phyloP scores from a whole-genome alignment of 805 yeast species.

The Lachancea nothofagi region DNA sequence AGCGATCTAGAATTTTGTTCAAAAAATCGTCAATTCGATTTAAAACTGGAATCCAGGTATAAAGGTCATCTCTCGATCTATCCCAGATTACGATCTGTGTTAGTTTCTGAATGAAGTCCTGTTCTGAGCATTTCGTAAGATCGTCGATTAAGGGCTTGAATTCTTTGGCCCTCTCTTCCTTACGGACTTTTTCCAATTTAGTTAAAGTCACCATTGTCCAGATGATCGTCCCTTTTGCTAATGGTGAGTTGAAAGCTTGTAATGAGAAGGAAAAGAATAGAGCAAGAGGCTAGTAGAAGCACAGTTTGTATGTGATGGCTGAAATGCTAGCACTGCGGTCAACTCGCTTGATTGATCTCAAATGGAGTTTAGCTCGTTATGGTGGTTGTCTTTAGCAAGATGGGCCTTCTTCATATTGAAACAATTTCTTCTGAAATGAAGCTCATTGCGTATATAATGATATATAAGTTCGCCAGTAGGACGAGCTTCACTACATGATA shows the following conservation, averaged over 20 bases:
- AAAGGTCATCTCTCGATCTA: conserved; percentile 61
- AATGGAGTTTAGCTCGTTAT: too few species aligned
- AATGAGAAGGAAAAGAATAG: too few species aligned
- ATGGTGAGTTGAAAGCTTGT: too few species aligned
- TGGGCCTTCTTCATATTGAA: background rate
- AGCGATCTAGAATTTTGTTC: conserved; percentile 48
- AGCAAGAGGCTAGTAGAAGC: background rate
- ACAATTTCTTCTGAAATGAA: conserved; percentile 1
- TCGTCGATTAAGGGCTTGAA: conserved; percentile 35
- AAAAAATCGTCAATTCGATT: conserved; percentile 69
- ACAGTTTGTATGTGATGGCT: background rate
- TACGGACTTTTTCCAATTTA: conserved; percentile 29
- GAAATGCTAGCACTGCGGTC: too few species aligned
- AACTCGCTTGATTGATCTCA: too few species aligned
- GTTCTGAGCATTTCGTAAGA: conserved; percentile 35
- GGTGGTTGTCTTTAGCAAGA: background rate
- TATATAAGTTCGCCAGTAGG: background rate
- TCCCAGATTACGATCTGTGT: conserved; percentile 45
- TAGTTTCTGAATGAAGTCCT: conserved; percentile 39
- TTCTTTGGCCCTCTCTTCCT: conserved; percentile 27
- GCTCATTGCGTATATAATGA: background rate
- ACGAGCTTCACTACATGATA: too few species aligned
- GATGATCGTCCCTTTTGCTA: background rate
- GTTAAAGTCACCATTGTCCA: conserved; percentile 26
- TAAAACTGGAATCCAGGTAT: conserved; percentile 71